Evolutionary conservation across 805 yeast genomes (phyloP).

Genomic region (Maudiozyma barnettii): DNA sequence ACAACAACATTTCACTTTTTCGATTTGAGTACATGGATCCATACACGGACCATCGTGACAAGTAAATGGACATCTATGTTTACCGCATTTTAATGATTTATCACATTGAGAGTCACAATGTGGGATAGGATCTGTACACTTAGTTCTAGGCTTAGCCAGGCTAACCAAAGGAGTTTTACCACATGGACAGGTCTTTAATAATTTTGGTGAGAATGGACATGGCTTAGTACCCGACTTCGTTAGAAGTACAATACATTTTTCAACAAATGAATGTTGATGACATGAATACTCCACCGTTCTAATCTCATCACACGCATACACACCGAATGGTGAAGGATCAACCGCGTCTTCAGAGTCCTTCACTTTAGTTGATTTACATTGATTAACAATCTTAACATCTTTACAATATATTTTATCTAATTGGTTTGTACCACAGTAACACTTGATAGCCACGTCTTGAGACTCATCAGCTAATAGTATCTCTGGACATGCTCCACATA

Average conservation of each 20-base stretch:
- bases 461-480: constrained; percentile 21
- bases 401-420: constrained; percentile 29
- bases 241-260: constrained; percentile 29
- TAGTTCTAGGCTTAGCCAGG: constrained; percentile 34
- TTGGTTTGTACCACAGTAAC: constrained; percentile 67
- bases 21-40: constrained; percentile 49
- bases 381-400: constrained; percentile 35
- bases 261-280: constrained; percentile 51
- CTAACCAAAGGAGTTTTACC: constrained; percentile 49
- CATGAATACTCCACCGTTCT: constrained; percentile 52
- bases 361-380: constrained; percentile 28
- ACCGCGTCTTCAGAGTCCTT: constrained; percentile 8
- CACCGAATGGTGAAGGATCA: constrained; percentile 39
- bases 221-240: constrained; percentile 19
- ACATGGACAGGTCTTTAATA: constrained; percentile 65
- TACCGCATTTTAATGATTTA: constrained; percentile 63
- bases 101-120: constrained; percentile 61
- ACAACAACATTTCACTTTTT: constrained; percentile 54
- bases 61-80: constrained; percentile 47
- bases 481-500: constrained; percentile 67
- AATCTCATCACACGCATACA: constrained; percentile 36
- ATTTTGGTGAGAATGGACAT: constrained; percentile 59
- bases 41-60: constrained; percentile 76
- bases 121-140: constrained; percentile 73
- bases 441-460: constrained; percentile 29